phyloP scores from a whole-genome alignment of 805 yeast genomes.

The Spathaspora boniae region DNA sequence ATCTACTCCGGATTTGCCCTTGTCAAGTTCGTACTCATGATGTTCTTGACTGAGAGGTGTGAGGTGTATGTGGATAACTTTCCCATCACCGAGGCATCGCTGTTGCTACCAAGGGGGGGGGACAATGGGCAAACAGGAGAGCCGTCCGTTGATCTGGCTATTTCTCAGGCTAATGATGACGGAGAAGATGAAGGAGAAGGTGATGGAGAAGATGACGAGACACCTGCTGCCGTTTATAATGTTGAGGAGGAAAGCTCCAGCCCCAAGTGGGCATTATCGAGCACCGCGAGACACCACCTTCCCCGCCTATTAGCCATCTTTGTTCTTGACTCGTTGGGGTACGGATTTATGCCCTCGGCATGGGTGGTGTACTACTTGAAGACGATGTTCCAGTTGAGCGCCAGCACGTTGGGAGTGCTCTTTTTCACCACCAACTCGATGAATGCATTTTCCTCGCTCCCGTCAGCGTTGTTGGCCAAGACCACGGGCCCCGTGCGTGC shows the following conservation, averaged over 20 bases:
- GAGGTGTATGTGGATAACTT: slow-evolving; percentile 37
- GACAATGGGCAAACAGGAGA: too few species aligned
- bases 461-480: slow-evolving; percentile 70
- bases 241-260: slow-evolving; percentile 7
- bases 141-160: too few species aligned
- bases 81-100: slow-evolving; percentile 9
- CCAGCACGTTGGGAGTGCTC: slow-evolving; percentile 60
- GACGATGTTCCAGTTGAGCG: slow-evolving; percentile 48
- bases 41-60: slow-evolving; percentile 49
- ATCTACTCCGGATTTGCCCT: slow-evolving; percentile 54
- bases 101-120: background rate
- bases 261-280: slow-evolving; percentile 34
- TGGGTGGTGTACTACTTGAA: slow-evolving; percentile 86
- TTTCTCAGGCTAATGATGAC: too few species aligned
- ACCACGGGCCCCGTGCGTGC: slow-evolving; percentile 76
- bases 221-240: slow-evolving; percentile 1
- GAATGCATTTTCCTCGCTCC: slow-evolving; percentile 67
- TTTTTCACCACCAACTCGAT: slow-evolving; percentile 63
- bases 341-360: slow-evolving; percentile 83
- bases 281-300: slow-evolving; percentile 41
- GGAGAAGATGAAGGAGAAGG: slow-evolving; percentile 1
- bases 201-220: slow-evolving; percentile 1
- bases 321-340: slow-evolving; percentile 83
- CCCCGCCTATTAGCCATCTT: slow-evolving; percentile 55
- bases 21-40: slow-evolving; percentile 48